Conservation (phyloP, 768 basidiomycete genomes). For the Naematelia aurantialba region DNA sequence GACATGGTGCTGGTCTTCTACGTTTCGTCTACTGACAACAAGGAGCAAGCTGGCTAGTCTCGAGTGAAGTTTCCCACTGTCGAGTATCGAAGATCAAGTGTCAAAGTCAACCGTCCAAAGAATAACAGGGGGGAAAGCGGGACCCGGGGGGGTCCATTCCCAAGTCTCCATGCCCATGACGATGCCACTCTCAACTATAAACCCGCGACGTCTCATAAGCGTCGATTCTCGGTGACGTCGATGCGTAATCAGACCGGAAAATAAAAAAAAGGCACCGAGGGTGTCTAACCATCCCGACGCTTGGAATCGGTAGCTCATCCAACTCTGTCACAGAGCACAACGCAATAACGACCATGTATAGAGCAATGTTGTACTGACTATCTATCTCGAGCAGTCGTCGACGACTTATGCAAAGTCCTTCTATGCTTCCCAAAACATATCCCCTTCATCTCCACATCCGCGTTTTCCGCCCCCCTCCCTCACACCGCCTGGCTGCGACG, state of each 20-base stretch:
- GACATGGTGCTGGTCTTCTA: too few species aligned
- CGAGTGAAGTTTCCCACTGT: too few species aligned
- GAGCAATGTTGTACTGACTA: neutral
- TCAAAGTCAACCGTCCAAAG: too few species aligned
- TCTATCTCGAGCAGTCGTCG: neutral
- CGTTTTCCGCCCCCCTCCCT: too few species aligned
- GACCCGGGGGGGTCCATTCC: too few species aligned
- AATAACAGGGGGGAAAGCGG: too few species aligned
- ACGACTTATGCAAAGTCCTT: too few species aligned
- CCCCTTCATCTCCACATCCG: neutral
- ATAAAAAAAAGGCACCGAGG: neutral
- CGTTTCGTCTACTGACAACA: too few species aligned
- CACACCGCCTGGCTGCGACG: constrained; percentile 27
- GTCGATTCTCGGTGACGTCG: too few species aligned
- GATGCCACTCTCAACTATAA: neutral
- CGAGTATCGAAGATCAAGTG: too few species aligned
- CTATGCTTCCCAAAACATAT: neutral
- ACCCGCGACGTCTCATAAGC: too few species aligned
- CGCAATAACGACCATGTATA: neutral
- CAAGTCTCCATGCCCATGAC: neutral
- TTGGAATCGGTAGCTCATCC: neutral
- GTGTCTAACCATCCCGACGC: neutral
- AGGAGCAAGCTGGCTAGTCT: too few species aligned
- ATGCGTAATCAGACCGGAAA: neutral
- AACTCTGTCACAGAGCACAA: neutral